These are phyloP conservation scores for Hibiscus mutabilis DNA, from an alignment of 345 rosid genomes.

Conservation along the genomic window DNA sequence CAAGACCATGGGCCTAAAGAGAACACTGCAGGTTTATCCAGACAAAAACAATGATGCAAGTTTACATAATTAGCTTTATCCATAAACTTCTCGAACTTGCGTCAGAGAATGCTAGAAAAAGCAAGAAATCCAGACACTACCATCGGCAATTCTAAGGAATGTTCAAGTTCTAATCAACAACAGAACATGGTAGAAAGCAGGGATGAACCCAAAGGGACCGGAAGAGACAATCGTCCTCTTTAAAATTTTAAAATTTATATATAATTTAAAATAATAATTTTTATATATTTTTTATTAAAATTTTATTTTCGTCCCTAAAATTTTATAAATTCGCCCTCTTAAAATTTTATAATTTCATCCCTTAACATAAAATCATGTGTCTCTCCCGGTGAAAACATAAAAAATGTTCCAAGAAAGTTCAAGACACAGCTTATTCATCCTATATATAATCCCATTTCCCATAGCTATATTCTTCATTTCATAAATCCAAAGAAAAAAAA, in stretches of 20 bases:
- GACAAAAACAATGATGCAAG: not conserved
- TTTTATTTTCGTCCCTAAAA: no score
- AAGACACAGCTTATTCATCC: not conserved
- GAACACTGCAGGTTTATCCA: not conserved
- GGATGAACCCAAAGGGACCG: no score
- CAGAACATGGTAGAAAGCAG: slow-evolving; percentile 1
- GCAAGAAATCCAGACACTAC: not conserved
- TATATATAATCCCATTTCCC: not conserved
- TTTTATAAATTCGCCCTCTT: no score
- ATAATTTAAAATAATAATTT: no score
- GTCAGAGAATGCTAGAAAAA: not conserved
- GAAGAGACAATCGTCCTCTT: no score
- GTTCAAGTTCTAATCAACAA: not conserved
- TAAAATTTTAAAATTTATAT: no score
- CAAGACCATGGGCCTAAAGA: not conserved
- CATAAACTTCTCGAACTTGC: not conserved
- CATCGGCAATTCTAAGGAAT: not conserved
- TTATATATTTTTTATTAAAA: no score
- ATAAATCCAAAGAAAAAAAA: not conserved
- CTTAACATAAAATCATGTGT: no score
- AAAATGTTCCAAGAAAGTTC: not conserved
- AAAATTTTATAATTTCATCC: no score
- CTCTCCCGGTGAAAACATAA: no score
- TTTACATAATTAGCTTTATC: not conserved
- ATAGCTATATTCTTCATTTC: not conserved